Evolutionary conservation across 768 basidiomycete species (phyloP).

Genomic region (Strobilomyces echinocephalus): DNA sequence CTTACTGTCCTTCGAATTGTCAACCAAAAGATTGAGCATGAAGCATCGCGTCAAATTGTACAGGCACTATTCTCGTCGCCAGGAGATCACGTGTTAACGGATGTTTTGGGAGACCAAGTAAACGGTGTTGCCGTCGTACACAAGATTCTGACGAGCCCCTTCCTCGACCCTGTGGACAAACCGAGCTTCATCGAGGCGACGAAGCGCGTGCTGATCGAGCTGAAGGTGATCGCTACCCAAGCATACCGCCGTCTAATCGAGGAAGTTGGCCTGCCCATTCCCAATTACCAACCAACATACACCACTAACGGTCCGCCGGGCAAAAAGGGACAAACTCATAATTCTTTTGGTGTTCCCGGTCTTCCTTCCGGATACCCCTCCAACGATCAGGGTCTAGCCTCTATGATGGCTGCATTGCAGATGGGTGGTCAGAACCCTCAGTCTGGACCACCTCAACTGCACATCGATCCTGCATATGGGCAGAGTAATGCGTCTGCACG

Average conservation of each 20-base stretch:
- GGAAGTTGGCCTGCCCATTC: slow-evolving; percentile 89
- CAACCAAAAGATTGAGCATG: slow-evolving; percentile 91
- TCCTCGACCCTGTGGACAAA: slow-evolving; percentile 70
- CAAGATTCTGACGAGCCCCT: slow-evolving; percentile 86
- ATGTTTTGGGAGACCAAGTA: slow-evolving; percentile 93
- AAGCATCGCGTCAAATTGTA: slow-evolving; percentile 81
- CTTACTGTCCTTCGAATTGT: slow-evolving; percentile 92
- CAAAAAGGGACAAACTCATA: slow-evolving; percentile 53
- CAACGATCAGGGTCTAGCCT: slow-evolving; percentile 80
- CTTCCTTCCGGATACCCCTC: slow-evolving; percentile 76
- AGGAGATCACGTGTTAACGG: slow-evolving; percentile 85
- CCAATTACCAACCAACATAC: slow-evolving; percentile 80
- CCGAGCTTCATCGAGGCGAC: slow-evolving; percentile 75
- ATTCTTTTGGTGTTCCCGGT: slow-evolving; percentile 64
- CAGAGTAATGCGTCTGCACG: slow-evolving; percentile 40
- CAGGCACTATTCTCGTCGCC: slow-evolving; percentile 89
- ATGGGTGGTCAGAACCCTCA: slow-evolving; percentile 88
- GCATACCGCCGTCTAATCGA: slow-evolving; percentile 91
- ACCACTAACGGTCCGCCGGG: slow-evolving; percentile 53
- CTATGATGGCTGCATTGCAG: slow-evolving; percentile 90
- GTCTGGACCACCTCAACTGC: slow-evolving; percentile 68
- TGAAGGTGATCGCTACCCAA: slow-evolving; percentile 92
- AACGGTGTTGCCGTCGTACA: slow-evolving; percentile 91
- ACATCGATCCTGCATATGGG: slow-evolving; percentile 62
- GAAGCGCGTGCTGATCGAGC: slow-evolving; percentile 81